Evolutionary conservation across 2,329 filamentous ascomycete genomes (phyloP), one percentile per base, ranked within the genome.

Genomic region (Colletotrichum sp.): DNA sequence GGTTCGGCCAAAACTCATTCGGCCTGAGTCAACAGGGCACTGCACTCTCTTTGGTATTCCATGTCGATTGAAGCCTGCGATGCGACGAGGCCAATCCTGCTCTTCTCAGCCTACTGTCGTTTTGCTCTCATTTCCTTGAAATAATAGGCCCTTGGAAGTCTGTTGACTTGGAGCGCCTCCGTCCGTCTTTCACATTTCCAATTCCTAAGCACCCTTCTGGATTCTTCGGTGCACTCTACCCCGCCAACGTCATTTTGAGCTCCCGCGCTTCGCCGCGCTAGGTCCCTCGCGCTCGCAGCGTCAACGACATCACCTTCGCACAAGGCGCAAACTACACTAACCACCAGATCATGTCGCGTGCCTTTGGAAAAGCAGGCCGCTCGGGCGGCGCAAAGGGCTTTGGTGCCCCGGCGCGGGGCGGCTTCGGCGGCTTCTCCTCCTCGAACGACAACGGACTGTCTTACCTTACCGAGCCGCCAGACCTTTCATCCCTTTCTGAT

Each of bases 381-480:
- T 71, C 73, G 21, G 60, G 63, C 24, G 77, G 72, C 60, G 68
- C 75, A 64, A 77, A 70, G 43, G 66, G 71, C 18, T 78, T 78
- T 30, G 66, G 64, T 26, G 61, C 69, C 38, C 58, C 76, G 28
- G 32, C 75, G 24, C 63, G 68, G 13, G 63, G 38, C 15, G 81
- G 80, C n/a, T 89, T 89, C 55, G 84, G 84, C 36, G 82, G 83
- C 75, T 87, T 89, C 79, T 82, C 85, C 48, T 78, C 85, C 6
- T 82, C 85, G 21, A 81, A 83, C 64, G 84, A 84, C 72, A 90
- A 86, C 79, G 88, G 88, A 8, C 89, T 99, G 52, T 98, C 96
- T 60, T 98, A 98, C 86, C 91, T 99, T 68, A 90, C 94, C 69
- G 96, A 98, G 81, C 95, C 95, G 12, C 94, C 95, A 64, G 94